Conservation (phyloP, 2,329 filamentous ascomycete genomes). For the Apiospora phragmitis region DNA sequence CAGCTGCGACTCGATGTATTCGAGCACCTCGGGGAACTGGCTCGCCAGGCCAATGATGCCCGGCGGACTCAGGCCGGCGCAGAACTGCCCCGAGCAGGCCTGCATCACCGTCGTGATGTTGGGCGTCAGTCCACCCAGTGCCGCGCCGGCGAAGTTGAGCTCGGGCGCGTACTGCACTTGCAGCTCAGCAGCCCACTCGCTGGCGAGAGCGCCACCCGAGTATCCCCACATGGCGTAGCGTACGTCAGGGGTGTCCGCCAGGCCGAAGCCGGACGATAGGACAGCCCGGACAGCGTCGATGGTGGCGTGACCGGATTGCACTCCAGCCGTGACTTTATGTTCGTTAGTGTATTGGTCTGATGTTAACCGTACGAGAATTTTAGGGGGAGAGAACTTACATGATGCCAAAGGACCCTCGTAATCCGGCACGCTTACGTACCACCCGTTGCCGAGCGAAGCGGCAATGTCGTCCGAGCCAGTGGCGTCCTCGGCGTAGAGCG, state of each 20-base stretch:
- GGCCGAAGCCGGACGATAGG: slow-evolving; percentile 7
- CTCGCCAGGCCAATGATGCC: slow-evolving; percentile 35
- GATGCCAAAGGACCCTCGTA: slow-evolving; percentile 44
- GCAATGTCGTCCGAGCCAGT: slow-evolving; percentile 22
- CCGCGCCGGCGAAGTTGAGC: slow-evolving; percentile 47
- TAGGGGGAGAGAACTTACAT: slow-evolving; percentile 23
- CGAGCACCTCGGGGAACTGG: slow-evolving; percentile 31
- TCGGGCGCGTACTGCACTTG: slow-evolving; percentile 54
- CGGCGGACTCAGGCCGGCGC: slow-evolving; percentile 34
- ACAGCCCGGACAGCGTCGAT: slow-evolving; percentile 15
- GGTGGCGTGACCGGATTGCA: slow-evolving; percentile 14
- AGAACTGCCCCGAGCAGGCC: slow-evolving; percentile 31
- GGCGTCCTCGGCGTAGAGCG: slow-evolving; percentile 14
- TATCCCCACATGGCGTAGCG: slow-evolving; percentile 52
- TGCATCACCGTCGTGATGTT: slow-evolving; percentile 39
- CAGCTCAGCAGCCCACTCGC: slow-evolving; percentile 53
- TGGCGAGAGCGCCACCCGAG: slow-evolving; percentile 53
- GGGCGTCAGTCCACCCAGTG: slow-evolving; percentile 48
- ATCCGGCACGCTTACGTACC: slow-evolving; percentile 48
- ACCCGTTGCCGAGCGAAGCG: slow-evolving; percentile 41
- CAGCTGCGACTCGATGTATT: slow-evolving; percentile 25
- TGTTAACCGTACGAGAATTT: background rate
- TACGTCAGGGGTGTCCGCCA: slow-evolving; percentile 23
- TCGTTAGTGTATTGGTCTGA: background rate
- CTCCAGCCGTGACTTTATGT: slow-evolving; percentile 13